Evolutionary conservation across 208 protist species (phyloP).

Genomic region (Tritrichomonas musculus): DNA sequence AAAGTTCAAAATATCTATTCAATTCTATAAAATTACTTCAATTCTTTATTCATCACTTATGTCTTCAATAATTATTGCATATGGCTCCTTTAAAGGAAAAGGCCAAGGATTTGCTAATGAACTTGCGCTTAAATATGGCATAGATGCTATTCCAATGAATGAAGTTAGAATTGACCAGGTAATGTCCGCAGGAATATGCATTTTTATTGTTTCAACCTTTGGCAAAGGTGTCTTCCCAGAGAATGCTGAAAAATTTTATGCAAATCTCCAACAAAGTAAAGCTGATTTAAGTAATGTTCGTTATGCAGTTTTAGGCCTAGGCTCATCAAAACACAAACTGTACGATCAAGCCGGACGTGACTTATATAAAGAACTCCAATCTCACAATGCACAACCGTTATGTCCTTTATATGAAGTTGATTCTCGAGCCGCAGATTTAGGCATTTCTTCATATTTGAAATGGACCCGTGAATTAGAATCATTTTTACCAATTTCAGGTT

Average conservation of each 20-base stretch:
- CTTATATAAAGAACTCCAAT: not conserved
- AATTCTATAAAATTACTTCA: too few relatives aligned
- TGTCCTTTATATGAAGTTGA: not conserved
- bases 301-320: not conserved
- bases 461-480: not conserved
- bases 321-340: not conserved
- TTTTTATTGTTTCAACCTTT: not conserved
- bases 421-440: not conserved
- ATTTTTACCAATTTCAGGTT: too few relatives aligned
- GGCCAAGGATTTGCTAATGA: not conserved
- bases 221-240: not conserved
- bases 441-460: not conserved
- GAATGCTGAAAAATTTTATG: not conserved
- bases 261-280: not conserved
- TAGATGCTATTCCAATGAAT: not conserved
- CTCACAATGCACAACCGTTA: not conserved
- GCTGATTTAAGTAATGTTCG: not conserved
- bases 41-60: too few relatives aligned
- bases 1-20: too few relatives aligned
- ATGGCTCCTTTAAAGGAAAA: not conserved
- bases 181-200: not conserved
- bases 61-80: not conserved
- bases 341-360: not conserved
- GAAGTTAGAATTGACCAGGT: not conserved
- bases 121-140: not conserved